Base-by-base conservation (phyloP, 1,284 basidiomycete genomes). In the Heterobasidion irregulare region DNA sequence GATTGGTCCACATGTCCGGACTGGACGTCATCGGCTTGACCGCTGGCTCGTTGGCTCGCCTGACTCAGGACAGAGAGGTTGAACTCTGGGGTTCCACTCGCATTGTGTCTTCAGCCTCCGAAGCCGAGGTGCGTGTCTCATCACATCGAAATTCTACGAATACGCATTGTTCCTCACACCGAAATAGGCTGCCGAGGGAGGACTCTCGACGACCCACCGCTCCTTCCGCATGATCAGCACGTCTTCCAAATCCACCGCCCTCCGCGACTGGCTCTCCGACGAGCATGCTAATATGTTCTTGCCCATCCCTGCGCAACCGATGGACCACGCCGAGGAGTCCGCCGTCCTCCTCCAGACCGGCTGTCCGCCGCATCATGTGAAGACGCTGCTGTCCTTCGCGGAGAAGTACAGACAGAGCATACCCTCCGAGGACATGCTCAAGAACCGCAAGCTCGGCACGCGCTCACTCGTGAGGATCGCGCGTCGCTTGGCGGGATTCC, bases 261-360 rank as follows among this genome's bases (percentile, higher is more conserved):
- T 84, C 12, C 79, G 80, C 61, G 83, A 85, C 62, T 86, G 83
- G 83, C 73, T 86, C 32, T 72, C 75, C 0, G 76, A 78, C 57
- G 83, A 86, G 63, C 80, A 84, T 61, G 77, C 79, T 15, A 84
- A 84, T 63, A 84, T 84, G 81, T 84, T 86, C 72, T 79, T 84
- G 65, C 67, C 82, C 8, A 66, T 86, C 33, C 75, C 79, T 2
- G 73, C 76, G 45, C 76, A 79, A 60, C 81, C 83, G 1, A 85
- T 86, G 83, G 70, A 73, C 32, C 61, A 59, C 9, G 58, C 63
- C 0, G 83, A 86, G 63, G 83, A 82, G 63, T 58, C 62, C 0
- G 58, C 62, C 6, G 65, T 81, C n/a, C 73, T 82, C 8, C 56
- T 63, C 15, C 65, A 68, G 2, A 78, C 78, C 0, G 75, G 74